Evolutionary conservation across 805 yeast genomes (phyloP).

Genomic region (Suhomyces xylopsoci): DNA sequence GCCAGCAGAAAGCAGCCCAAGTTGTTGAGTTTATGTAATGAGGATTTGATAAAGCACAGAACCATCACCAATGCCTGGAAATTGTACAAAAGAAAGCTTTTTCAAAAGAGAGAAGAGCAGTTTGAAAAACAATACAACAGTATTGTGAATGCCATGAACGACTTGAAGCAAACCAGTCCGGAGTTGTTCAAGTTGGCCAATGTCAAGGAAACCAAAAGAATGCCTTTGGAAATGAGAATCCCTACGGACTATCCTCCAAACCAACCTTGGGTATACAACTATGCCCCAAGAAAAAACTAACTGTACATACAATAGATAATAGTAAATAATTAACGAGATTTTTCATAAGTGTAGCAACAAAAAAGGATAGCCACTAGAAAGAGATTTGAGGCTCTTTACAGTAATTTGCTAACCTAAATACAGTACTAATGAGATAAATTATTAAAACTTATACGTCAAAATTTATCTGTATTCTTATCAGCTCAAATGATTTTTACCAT

Average conservation of each 20-base stretch:
- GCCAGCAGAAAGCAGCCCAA: slow-evolving; percentile 89
- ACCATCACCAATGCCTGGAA: slow-evolving; percentile 84
- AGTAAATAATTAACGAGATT: too few relatives aligned
- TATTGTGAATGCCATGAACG: slow-evolving; percentile 70
- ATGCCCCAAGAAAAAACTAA: slow-evolving; percentile 11
- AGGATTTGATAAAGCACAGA: slow-evolving; percentile 82
- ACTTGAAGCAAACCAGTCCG: slow-evolving; percentile 51
- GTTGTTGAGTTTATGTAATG: slow-evolving; percentile 67
- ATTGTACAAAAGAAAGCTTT: slow-evolving; percentile 51
- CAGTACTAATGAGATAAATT: too few relatives aligned
- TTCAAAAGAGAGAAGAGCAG: slow-evolving; percentile 36
- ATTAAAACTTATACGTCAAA: too few relatives aligned
- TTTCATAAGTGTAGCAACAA: neutral
- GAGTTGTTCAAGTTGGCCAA: slow-evolving; percentile 64
- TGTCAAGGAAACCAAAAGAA: slow-evolving; percentile 54
- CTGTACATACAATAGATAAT: neutral
- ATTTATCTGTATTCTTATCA: too few relatives aligned
- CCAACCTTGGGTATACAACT: slow-evolving; percentile 69
- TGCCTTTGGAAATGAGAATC: slow-evolving; percentile 78
- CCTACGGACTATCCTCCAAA: slow-evolving; percentile 91
- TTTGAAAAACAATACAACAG: slow-evolving; percentile 60
- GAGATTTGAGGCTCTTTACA: neutral
- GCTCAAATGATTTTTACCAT: too few relatives aligned
- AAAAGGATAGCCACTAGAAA: neutral
- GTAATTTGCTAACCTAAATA: neutral